Conservation (phyloP, 1,139 yeast species). For the Hyphopichia khmerensis region DNA sequence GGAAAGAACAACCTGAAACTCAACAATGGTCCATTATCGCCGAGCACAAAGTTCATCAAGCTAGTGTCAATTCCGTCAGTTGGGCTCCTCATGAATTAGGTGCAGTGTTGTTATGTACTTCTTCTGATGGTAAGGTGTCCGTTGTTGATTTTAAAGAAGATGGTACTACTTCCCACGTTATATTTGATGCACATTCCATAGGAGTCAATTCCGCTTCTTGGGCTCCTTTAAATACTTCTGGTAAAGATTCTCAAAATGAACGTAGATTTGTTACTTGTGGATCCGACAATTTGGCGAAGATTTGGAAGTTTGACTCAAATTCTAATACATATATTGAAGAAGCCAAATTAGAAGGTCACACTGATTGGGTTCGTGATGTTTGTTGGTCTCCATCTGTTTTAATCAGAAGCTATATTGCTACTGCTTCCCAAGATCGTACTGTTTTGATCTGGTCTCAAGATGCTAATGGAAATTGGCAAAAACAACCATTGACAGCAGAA, state of each 20-base stretch:
- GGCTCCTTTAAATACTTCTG: constrained; percentile 66
- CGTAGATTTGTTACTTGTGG: constrained; percentile 90
- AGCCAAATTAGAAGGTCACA: constrained; percentile 80
- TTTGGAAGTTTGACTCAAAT: constrained; percentile 74
- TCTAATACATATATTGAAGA: constrained; percentile 67
- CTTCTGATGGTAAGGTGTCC: constrained; percentile 91
- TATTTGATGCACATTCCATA: constrained; percentile 81
- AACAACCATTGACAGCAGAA: constrained; percentile 69
- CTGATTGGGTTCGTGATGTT: constrained; percentile 98
- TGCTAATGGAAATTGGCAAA: constrained; percentile 73
- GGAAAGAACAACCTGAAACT: constrained; percentile 84
- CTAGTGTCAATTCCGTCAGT: constrained; percentile 88
- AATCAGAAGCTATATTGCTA: constrained; percentile 88
- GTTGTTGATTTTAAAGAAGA: constrained; percentile 90
- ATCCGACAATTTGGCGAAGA: constrained; percentile 87
- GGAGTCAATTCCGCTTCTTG: constrained; percentile 95
- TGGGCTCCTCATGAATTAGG: constrained; percentile 99
- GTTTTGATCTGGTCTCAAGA: constrained; percentile 91
- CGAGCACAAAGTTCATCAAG: constrained; percentile 85
- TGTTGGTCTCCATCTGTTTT: constrained; percentile 96
- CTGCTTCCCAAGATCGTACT: constrained; percentile 95
- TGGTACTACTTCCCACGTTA: constrained; percentile 69
- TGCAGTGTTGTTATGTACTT: constrained; percentile 84
- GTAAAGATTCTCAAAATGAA: constrained; percentile 34
- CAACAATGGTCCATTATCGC: constrained; percentile 88